phyloP scores from a whole-genome alignment of 345 rosid species.

The thale cress (Arabidopsis thaliana) region DNA sequence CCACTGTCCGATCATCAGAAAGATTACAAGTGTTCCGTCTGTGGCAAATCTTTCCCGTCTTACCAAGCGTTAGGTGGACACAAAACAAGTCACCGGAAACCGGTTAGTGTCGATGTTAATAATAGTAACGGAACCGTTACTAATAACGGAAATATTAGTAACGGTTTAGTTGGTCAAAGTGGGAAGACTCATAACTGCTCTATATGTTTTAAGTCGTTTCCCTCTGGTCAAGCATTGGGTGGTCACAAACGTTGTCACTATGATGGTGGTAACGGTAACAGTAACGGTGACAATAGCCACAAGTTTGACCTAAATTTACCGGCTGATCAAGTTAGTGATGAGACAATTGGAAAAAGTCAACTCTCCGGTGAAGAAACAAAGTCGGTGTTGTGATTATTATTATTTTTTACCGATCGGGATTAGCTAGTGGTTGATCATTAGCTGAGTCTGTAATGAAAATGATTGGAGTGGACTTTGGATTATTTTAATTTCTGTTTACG shows the following conservation, averaged over 20 bases:
- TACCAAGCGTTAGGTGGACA: constrained; percentile 71
- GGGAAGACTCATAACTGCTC: constrained; percentile 79
- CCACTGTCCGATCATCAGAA: constrained; percentile 26
- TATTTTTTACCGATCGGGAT: constrained; percentile 1
- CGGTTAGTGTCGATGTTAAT: constrained; percentile 36
- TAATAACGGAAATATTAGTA: constrained; percentile 38
- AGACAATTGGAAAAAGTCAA: constrained; percentile 38
- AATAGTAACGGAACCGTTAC: constrained; percentile 33
- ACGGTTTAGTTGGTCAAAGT: constrained; percentile 31
- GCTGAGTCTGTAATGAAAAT: constrained; percentile 41
- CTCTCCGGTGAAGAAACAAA: constrained; percentile 37
- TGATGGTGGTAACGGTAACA: constrained; percentile 53
- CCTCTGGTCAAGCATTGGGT: constrained; percentile 88
- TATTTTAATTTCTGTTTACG: constrained; percentile 24
- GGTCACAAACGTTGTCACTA: constrained; percentile 96
- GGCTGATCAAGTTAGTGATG: constrained; percentile 45
- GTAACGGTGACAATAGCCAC: constrained; percentile 32
- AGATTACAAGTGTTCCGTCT: constrained; percentile 56
- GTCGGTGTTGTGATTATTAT: constrained; percentile 21
- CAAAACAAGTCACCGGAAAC: constrained; percentile 64
- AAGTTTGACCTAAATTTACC: constrained; percentile 72
- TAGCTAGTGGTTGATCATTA: constrained; percentile 35
- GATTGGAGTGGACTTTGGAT: constrained; percentile 47
- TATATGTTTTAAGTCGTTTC: constrained; percentile 73
- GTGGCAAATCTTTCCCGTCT: constrained; percentile 54